Conservation (phyloP, 768 basidiomycete species). For the Mycena latifolia region DNA sequence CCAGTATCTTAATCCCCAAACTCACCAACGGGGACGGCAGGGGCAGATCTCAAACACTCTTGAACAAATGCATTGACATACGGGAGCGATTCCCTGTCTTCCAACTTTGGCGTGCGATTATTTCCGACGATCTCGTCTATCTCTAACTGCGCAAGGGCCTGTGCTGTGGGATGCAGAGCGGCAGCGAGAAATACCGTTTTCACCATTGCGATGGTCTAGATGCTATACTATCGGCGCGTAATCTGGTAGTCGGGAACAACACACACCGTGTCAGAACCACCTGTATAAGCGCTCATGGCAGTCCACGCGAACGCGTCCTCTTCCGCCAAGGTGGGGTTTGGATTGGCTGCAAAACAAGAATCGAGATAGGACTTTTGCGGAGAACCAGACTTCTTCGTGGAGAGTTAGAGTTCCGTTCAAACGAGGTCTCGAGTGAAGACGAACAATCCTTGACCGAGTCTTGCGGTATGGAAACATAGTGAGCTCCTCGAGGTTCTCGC, state of each 20-base stretch:
- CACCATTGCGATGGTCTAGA: not conserved
- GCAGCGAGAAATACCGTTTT: conserved; percentile 1
- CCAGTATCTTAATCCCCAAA: not conserved
- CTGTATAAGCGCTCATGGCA: conserved; percentile 4
- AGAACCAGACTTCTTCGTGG: not conserved
- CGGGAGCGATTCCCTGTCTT: not conserved
- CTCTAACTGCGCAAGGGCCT: conserved; percentile 5
- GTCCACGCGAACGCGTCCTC: conserved; percentile 1
- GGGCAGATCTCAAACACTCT: not conserved
- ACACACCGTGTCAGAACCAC: not conserved
- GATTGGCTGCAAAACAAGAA: conserved; percentile 7
- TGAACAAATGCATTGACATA: not conserved
- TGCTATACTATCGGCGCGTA: too few relatives aligned
- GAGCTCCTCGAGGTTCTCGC: conserved; percentile 1
- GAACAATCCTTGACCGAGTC: conserved; percentile 5
- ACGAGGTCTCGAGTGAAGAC: not conserved
- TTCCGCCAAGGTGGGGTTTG: not conserved
- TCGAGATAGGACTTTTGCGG: conserved; percentile 2
- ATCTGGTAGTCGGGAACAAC: too few relatives aligned
- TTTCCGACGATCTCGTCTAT: not conserved
- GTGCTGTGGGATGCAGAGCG: not conserved
- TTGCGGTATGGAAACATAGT: conserved; percentile 7
- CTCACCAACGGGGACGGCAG: not conserved
- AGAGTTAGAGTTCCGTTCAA: not conserved
- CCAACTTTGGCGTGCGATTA: not conserved